phyloP scores from a whole-genome alignment of 805 yeast species.

The Nakazawaea holstii region DNA sequence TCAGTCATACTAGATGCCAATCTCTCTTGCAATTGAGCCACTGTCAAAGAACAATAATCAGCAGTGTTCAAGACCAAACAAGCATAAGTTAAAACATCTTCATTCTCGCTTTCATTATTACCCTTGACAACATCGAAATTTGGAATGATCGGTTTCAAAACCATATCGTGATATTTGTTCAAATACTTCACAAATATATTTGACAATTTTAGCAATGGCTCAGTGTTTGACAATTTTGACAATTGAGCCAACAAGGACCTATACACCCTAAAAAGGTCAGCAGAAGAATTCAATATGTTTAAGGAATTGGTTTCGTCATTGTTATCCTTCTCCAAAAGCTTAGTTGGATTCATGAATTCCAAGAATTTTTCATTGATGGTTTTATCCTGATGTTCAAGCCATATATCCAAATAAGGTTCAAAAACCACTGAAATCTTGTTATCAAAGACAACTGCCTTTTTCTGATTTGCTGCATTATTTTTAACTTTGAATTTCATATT shows the following conservation, averaged over 20 bases:
- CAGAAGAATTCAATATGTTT: constrained; percentile 77
- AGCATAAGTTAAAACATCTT: constrained; percentile 60
- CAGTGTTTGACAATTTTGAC: constrained; percentile 50
- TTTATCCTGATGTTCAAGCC: constrained; percentile 84
- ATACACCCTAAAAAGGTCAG: constrained; percentile 77
- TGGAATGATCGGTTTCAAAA: constrained; percentile 47
- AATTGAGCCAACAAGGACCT: constrained; percentile 70
- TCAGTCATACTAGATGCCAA: constrained; percentile 33
- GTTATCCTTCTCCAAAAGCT: constrained; percentile 37
- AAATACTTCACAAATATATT: constrained; percentile 64
- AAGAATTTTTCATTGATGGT: constrained; percentile 54
- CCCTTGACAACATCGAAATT: constrained; percentile 22
- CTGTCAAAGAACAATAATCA: constrained; percentile 79
- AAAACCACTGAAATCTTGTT: constrained; percentile 58
- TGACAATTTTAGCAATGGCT: constrained; percentile 44
- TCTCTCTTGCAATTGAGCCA: constrained; percentile 69
- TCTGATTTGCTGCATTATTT: constrained; percentile 20
- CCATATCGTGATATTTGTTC: constrained; percentile 46
- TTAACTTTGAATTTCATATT: constrained; percentile 52
- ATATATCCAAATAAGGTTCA: constrained; percentile 77
- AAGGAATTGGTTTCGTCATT: constrained; percentile 40
- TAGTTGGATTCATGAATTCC: constrained; percentile 56
- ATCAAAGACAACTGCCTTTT: constrained; percentile 24
- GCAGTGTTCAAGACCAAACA: constrained; percentile 81
- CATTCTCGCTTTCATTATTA: constrained; percentile 30